Percentiles rank a stretch among this genome's conserved stretches.
Evolutionary conservation across 192 early-diverging fungal genomes (phyloP).

Genomic region (Glomus cerebriforme): DNA sequence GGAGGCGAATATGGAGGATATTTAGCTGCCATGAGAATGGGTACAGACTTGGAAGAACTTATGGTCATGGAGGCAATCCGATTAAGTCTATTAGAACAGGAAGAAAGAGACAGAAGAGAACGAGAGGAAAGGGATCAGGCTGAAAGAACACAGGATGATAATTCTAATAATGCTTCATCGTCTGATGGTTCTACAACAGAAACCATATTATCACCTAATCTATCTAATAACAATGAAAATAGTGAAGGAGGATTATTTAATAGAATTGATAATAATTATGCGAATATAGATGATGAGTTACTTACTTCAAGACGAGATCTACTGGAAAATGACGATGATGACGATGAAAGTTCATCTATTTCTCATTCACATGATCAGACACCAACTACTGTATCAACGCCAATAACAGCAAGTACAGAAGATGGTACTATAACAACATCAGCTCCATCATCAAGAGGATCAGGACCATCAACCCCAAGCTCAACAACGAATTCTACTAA

Average conservation of each 20-base stretch:
- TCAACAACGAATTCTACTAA: constrained; percentile 1
- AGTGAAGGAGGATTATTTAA: background rate
- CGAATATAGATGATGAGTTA: constrained; percentile 19
- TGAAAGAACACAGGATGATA: background rate
- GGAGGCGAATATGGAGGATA: constrained; percentile 58
- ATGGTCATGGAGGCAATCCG: constrained; percentile 93
- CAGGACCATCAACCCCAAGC: background rate
- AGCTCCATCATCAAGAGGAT: constrained; percentile 10
- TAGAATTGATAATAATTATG: background rate
- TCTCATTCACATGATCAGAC: constrained; percentile 2
- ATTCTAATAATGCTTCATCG: background rate
- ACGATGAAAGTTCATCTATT: background rate
- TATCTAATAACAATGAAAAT: background rate
- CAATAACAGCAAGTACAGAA: constrained; percentile 19
- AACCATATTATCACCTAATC: background rate
- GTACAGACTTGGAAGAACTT: constrained; percentile 85
- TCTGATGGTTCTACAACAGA: background rate
- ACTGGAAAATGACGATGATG: background rate
- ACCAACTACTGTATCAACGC: background rate
- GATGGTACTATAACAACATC: constrained; percentile 20
- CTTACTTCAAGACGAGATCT: background rate
- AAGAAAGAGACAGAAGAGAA: constrained; percentile 51
- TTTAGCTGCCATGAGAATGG: constrained; percentile 71
- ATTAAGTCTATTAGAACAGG: constrained; percentile 66
- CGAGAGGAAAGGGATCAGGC: constrained; percentile 25